A percentile compares a stretch with the other conserved stretches of the same genome.
These are phyloP conservation scores for Balamuthia mandrillaris DNA, from an alignment of 208 protist genomes.

Conservation along the genomic window DNA sequence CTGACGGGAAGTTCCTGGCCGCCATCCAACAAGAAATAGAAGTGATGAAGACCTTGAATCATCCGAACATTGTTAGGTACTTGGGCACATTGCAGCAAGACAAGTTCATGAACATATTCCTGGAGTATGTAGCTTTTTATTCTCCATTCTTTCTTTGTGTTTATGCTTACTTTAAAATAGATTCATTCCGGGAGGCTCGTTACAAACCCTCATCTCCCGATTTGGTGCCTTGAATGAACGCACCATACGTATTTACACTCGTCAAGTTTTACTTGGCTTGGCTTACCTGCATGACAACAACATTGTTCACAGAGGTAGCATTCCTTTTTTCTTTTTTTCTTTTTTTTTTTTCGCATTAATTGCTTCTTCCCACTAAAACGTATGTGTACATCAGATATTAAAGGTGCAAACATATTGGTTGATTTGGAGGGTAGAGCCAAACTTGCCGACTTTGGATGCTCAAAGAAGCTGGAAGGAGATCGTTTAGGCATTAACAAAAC, in stretches of 20 bases:
- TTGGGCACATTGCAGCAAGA: slow-evolving; percentile 45
- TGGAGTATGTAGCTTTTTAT: too few species aligned
- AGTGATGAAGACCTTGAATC: slow-evolving; percentile 56
- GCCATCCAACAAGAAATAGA: slow-evolving; percentile 58
- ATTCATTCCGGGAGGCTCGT: slow-evolving; percentile 18
- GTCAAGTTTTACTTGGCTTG: slow-evolving; percentile 23
- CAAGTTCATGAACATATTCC: slow-evolving; percentile 57
- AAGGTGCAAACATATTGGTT: slow-evolving; percentile 77
- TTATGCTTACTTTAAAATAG: background rate
- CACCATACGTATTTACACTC: slow-evolving; percentile 3
- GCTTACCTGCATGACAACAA: slow-evolving; percentile 30
- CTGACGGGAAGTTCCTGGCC: background rate
- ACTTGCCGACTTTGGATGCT: slow-evolving; percentile 71
- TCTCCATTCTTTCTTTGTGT: background rate
- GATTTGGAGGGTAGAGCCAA: slow-evolving; percentile 59
- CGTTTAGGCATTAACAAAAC: slow-evolving; percentile 56
- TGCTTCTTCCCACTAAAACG: background rate
- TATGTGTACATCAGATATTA: slow-evolving; percentile 69
- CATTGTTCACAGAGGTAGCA: slow-evolving; percentile 45
- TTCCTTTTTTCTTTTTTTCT: background rate
- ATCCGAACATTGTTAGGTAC: slow-evolving; percentile 67
- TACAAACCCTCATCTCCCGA: background rate
- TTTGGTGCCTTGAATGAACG: background rate
- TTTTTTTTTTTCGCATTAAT: background rate
- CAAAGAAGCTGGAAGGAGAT: background rate